Evolutionary conservation across 108 stramenopile species (phyloP).

Genomic region (Aurantiochytrium sp.): DNA sequence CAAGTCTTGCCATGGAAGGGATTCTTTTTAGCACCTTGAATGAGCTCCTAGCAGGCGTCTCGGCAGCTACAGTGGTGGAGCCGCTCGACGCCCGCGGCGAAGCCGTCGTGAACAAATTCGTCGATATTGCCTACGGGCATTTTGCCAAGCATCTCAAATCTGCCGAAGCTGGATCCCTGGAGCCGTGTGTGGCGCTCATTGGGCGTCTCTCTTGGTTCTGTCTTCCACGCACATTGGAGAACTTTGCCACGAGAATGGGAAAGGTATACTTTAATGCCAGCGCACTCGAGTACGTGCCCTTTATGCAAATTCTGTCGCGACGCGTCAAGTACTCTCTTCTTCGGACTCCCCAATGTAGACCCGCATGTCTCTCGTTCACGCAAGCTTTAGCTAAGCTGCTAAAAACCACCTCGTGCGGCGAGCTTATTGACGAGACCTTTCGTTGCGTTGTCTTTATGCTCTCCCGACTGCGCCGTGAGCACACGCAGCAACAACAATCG

Average conservation of each 20-base stretch:
- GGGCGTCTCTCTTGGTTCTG: neutral
- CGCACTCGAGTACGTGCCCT: neutral
- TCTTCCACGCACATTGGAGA: neutral
- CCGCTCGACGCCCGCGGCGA: neutral
- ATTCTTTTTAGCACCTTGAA: neutral
- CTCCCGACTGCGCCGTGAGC: neutral
- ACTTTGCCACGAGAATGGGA: neutral
- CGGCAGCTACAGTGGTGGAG: neutral
- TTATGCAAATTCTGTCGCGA: neutral
- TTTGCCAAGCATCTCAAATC: neutral
- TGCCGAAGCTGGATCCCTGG: neutral
- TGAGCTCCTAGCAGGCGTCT: neutral
- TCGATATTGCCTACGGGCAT: neutral
- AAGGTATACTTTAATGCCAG: neutral
- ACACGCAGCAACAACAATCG: neutral
- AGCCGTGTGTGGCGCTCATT: neutral
- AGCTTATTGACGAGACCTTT: neutral
- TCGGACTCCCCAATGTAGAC: neutral
- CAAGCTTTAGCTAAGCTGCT: neutral
- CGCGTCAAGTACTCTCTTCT: neutral
- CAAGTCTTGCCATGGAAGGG: neutral
- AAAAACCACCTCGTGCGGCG: neutral
- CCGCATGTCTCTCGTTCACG: neutral
- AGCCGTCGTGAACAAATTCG: neutral
- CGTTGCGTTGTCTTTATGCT: neutral